Conservation (phyloP, 2,329 filamentous ascomycete genomes). For the Trichoderma hamatum region DNA sequence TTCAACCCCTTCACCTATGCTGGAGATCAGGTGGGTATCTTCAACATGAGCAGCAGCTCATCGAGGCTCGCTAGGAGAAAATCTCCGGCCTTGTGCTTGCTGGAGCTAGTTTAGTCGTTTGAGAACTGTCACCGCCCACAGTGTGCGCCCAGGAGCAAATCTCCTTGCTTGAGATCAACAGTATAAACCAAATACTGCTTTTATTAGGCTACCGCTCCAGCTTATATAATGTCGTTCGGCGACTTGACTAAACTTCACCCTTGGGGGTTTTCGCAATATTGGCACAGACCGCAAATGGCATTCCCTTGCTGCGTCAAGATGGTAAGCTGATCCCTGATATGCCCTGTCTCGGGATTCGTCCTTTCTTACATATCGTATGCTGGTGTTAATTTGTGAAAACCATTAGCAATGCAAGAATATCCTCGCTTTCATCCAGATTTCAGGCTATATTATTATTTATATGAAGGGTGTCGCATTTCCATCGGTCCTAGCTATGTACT, state of each 20-base stretch:
- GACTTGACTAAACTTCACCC: background rate
- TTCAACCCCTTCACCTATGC: background rate
- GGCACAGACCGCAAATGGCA: background rate
- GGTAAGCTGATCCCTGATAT: background rate
- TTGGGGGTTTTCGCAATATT: background rate
- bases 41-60: background rate
- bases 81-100: background rate
- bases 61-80: background rate
- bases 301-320: background rate
- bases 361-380: background rate
- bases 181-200: background rate
- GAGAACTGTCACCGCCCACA: background rate
- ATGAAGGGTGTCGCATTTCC: background rate
- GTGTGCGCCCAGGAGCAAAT: background rate
- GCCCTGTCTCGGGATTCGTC: background rate
- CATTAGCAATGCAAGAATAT: background rate
- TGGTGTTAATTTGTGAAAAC: background rate
- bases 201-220: background rate
- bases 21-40: background rate
- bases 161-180: background rate
- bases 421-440: background rate
- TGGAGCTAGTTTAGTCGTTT: slow-evolving; percentile 5
- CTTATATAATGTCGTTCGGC: background rate
- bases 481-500: background rate
- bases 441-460: background rate